Conservation (phyloP, 208 protist genomes). For the Angomonas ambiguus region DNA sequence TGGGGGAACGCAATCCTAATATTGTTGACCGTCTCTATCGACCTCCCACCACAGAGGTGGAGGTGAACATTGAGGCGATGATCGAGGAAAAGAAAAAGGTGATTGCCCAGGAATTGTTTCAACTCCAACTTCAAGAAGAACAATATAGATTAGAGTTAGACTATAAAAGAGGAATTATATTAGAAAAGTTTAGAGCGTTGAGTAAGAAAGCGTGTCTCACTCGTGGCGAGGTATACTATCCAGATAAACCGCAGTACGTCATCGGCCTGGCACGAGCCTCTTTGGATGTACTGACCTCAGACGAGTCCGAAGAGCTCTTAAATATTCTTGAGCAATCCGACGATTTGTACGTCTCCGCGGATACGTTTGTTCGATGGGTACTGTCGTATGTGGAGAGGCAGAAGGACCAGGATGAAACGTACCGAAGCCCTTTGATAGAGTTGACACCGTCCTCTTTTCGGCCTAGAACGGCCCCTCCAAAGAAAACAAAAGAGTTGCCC, state of each 20-base stretch:
- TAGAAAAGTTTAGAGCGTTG: constrained; percentile 56
- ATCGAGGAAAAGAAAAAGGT: constrained; percentile 27
- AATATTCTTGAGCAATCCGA: constrained; percentile 38
- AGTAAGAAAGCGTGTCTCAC: constrained; percentile 15
- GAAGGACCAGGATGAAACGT: background rate
- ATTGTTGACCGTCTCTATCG: constrained; percentile 37
- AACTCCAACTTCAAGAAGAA: constrained; percentile 18
- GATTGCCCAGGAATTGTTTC: constrained; percentile 18
- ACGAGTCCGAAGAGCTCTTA: constrained; percentile 60
- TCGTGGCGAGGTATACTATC: constrained; percentile 23
- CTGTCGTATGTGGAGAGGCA: constrained; percentile 11
- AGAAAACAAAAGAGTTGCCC: background rate
- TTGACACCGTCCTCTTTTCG: background rate
- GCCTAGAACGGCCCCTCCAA: background rate
- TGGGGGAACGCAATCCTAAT: constrained; percentile 37
- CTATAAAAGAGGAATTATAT: constrained; percentile 33
- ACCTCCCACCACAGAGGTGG: background rate
- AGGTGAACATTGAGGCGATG: constrained; percentile 11
- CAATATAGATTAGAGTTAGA: constrained; percentile 35
- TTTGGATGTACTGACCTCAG: constrained; percentile 44
- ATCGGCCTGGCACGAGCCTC: constrained; percentile 47
- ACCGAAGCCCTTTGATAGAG: constrained; percentile 10
- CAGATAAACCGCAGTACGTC: constrained; percentile 30
- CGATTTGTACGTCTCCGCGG: constrained; percentile 24
- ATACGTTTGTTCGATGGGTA: constrained; percentile 40